Conservation (phyloP, 2,329 filamentous ascomycete genomes). For the Penicillium expansum region DNA sequence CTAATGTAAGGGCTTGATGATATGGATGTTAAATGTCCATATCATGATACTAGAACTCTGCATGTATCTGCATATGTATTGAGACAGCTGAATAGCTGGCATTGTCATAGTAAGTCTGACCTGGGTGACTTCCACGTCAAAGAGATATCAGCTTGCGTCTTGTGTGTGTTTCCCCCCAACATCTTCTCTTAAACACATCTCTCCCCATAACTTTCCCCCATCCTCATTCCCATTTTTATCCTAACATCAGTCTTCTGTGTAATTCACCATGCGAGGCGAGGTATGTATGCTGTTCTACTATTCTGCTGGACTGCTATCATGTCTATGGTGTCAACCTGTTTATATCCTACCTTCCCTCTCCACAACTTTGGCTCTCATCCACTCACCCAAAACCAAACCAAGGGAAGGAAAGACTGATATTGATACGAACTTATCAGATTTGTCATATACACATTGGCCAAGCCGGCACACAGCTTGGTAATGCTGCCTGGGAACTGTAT, state of each 20-base stretch:
- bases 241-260: no score
- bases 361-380: background rate
- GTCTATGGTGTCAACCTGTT: background rate
- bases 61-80: background rate
- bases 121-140: background rate
- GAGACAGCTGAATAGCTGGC: background rate
- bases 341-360: no score
- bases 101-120: background rate
- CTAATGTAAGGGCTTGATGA: background rate
- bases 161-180: background rate
- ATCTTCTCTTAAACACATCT: background rate
- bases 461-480: conserved; percentile 65
- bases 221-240: background rate
- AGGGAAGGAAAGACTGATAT: background rate
- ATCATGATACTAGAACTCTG: background rate
- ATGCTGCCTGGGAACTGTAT: conserved; percentile 68
- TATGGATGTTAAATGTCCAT: no score
- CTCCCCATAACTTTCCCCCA: no score
- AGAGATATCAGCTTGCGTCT: background rate
- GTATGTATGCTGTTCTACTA: background rate
- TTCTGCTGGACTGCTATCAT: background rate
- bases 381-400: background rate
- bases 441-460: conserved; percentile 67
- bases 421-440: conserved; percentile 46
- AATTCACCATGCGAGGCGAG: conserved; percentile 1